Conservation (phyloP, 1,284 basidiomycete species). For the Moesziomyces parantarcticus region DNA sequence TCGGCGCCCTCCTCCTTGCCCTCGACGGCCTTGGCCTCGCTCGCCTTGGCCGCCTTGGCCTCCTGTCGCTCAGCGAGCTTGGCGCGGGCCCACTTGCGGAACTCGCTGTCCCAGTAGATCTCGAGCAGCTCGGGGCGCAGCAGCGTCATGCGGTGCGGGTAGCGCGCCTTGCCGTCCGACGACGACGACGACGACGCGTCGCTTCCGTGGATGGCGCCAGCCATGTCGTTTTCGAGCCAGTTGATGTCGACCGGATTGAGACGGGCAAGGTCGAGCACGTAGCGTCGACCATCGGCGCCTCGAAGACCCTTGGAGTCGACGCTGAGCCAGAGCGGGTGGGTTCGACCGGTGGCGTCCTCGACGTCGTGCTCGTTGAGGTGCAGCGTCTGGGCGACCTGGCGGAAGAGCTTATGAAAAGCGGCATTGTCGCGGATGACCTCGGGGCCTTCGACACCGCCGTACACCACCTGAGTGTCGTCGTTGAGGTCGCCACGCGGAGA, state of each 20-base stretch:
- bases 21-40: slow-evolving; percentile 29
- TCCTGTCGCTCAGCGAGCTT: slow-evolving; percentile 67
- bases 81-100: slow-evolving; percentile 72
- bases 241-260: slow-evolving; percentile 72
- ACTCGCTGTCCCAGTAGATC: slow-evolving; percentile 71
- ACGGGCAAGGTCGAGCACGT: slow-evolving; percentile 73
- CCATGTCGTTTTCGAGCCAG: slow-evolving; percentile 72
- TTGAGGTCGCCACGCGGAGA: slow-evolving; percentile 50
- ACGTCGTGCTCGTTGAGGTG: slow-evolving; percentile 72
- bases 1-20: slow-evolving; percentile 25
- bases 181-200: slow-evolving; percentile 20
- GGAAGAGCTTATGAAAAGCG: slow-evolving; percentile 72
- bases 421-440: slow-evolving; percentile 68
- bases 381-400: slow-evolving; percentile 71
- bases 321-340: slow-evolving; percentile 71
- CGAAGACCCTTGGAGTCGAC: slow-evolving; percentile 73
- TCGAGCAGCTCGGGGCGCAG: slow-evolving; percentile 74
- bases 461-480: slow-evolving; percentile 69
- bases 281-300: slow-evolving; percentile 73
- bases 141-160: slow-evolving; percentile 73
- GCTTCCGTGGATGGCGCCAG: slow-evolving; percentile 63
- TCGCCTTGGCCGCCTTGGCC: slow-evolving; percentile 31
- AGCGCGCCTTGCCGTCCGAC: slow-evolving; percentile 49
- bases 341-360: slow-evolving; percentile 69
- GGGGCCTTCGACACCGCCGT: slow-evolving; percentile 72